phyloP scores from a whole-genome alignment of 371 early-diverging fungal species.

The Mortierella sp. region DNA sequence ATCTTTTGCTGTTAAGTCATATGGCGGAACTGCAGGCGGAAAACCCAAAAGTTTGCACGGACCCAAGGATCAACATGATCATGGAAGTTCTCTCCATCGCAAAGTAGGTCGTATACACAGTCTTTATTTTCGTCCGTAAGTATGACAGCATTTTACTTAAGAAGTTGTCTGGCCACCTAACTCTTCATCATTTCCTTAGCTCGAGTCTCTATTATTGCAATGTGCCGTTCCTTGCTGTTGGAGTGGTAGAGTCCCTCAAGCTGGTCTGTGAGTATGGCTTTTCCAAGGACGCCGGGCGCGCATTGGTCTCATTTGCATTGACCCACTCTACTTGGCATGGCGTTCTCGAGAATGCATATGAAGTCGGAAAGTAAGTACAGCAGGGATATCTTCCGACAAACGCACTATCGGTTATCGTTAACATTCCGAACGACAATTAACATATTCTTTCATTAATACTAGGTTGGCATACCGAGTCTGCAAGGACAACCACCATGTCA shows the following conservation, averaged over 20 bases:
- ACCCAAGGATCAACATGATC: constrained; percentile 27
- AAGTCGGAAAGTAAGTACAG: constrained; percentile 41
- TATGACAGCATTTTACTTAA: not conserved
- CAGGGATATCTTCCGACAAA: not conserved
- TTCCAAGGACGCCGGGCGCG: constrained; percentile 26
- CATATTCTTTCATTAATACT: not conserved
- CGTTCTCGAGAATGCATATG: constrained; percentile 43
- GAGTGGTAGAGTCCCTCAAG: constrained; percentile 29
- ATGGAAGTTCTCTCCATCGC: constrained; percentile 33
- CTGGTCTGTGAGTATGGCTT: constrained; percentile 40
- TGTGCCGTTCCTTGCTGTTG: constrained; percentile 41
- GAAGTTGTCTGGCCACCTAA: not conserved
- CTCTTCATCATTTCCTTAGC: not conserved
- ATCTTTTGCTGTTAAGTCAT: constrained; percentile 6
- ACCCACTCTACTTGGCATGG: constrained; percentile 51
- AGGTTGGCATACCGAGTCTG: constrained; percentile 39
- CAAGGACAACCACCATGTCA: constrained; percentile 40
- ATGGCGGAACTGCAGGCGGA: constrained; percentile 16
- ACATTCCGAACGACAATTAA: not conserved
- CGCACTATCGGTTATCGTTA: not conserved
- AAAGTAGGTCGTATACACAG: constrained; percentile 7
- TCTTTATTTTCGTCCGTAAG: too few species aligned
- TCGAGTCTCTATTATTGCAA: constrained; percentile 32
- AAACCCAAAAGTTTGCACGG: constrained; percentile 12
- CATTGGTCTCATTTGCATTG: constrained; percentile 45